Base-by-base conservation (phyloP, 2,329 filamentous ascomycete genomes). In the Beauveria sp. region DNA sequence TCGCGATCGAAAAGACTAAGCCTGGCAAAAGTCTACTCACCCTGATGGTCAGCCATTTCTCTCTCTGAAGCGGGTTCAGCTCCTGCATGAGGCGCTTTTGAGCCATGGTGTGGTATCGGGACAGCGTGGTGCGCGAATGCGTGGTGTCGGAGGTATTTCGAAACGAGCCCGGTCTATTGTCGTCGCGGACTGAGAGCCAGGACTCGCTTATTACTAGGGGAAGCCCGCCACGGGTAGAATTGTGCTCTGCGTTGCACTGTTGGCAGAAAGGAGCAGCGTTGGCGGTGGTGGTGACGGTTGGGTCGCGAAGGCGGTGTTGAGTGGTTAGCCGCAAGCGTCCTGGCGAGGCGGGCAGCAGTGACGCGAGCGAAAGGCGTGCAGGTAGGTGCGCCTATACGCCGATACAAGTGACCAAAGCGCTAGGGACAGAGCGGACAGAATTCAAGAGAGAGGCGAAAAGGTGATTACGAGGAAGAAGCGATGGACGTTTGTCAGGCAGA, bases 1-100 rank as follows among this genome's bases (percentile, higher is more conserved):
- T 12, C 22, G 6, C 2, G 8, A 37, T 37, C 20, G 16, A 10
- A n/a, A 5, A 43, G 16, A 34, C 9, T 2, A 18, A 2, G 34
- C 18, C 3, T 22, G 28, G 55, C 41, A 64, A n/a, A 43, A 50
- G 14, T n/a, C 54, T 60, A 52, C 83, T 64, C 75, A 92, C 90
- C 72, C 96, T 89, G 66, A 97, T 91, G 68, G 93, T 85, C 20
- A 96, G 89, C 93, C 93, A 99, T 72, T 91, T 91, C 80, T 97
- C 92, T 74, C 94, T 92, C 59, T 85, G 81, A 46, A 97, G 82
- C 50, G 84, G 81, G 74, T 89, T 88, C 77, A 91, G 86, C 80
- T 97, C 93, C 67, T 89, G 89, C 89, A 96, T 91, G 61, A 97
- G 82, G 56, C 96, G 88, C 69, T 91, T 87, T 75, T 92, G 73